These are phyloP conservation scores for Plasmopara muralis DNA, from an alignment of 352 stramenopile species.

Conservation along the genomic window DNA sequence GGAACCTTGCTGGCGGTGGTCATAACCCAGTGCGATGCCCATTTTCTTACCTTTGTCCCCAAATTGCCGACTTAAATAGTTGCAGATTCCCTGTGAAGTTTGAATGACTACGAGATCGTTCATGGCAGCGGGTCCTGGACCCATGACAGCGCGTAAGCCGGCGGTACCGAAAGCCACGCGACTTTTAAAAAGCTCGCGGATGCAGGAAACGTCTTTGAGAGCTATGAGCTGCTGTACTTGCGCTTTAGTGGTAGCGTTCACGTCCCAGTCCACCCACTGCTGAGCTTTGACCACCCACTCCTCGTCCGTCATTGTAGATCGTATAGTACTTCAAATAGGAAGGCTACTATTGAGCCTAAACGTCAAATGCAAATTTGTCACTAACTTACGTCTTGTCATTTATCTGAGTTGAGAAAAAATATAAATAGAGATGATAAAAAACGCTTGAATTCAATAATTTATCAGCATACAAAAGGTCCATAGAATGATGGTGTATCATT, in stretches of 20 bases:
- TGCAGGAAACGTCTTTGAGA: conserved; percentile 34
- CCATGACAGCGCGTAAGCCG: conserved; percentile 87
- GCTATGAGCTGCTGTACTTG: conserved; percentile 62
- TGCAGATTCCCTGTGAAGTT: conserved; percentile 85
- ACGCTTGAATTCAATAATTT: too few species aligned
- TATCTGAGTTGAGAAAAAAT: too few species aligned
- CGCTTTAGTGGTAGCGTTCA: conserved; percentile 69
- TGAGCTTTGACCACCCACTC: conserved; percentile 49
- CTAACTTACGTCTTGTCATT: too few species aligned
- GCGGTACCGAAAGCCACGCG: conserved; percentile 91
- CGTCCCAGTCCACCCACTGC: conserved; percentile 84
- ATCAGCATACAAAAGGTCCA: too few species aligned
- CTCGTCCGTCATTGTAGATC: conserved; percentile 14
- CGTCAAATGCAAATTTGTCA: too few species aligned
- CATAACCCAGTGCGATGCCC: conserved; percentile 87
- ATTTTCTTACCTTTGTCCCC: conserved; percentile 65
- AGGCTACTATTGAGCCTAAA: too few species aligned
- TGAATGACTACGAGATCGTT: conserved; percentile 92
- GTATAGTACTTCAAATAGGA: conserved; percentile 4
- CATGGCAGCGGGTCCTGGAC: conserved; percentile 79
- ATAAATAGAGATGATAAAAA: too few species aligned
- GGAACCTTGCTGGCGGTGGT: conserved; percentile 72
- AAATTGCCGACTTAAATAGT: conserved; percentile 74
- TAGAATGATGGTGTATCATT: too few species aligned
- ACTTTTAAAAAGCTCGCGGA: conserved; percentile 69